Base-by-base conservation (phyloP, 1,284 basidiomycete species). In the Heterobasidion parviporum region DNA sequence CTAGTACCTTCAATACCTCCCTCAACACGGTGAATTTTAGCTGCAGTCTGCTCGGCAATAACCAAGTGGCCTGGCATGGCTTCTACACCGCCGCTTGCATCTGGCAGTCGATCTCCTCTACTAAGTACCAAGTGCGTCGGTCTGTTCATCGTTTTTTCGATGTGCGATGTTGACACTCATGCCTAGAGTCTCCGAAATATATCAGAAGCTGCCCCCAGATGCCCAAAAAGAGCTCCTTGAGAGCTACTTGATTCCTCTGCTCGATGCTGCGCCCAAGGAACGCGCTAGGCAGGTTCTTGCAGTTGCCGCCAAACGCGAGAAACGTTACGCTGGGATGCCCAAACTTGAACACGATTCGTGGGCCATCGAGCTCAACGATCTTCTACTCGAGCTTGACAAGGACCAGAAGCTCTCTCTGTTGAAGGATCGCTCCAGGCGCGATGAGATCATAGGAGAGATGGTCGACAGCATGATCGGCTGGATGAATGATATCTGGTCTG, bases 401-500 rank as follows among this genome's bases (percentile, higher is more conserved):
- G 82, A 85, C 56, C 62, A 75, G 0, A 83, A 83, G 59, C 68
- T 73, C 3, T 69, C 77, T 0, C 70, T 80, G 58, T 68, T 81
- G 60, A 74, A 72, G 50, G 81, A 82, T 53, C 72, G 75, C 33
- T 80, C 78, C 3, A 72, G 71, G 56, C 71, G 74, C 34, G 74
- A 78, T 12, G 81, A 83, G 58, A 69, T 87, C 0, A 62, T 84
- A 6, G 61, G 68, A 26, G 82, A 86, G 64, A 73, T 77, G 10
- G 67, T 84, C 10, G 73, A 80, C 50, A 80, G 72, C 60, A 62
- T 86, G n/a, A 68, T 74, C 0, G 63, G 63, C 33, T 87, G 83
- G 83, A 63, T 86, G 50, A 77, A 72, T 62, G 76, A 80, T 58
- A 77, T 87, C 47, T 87, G 83, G 83, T 72, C 64, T 52, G 70